A percentile compares a stretch with the other conserved stretches of the same genome.
Evolutionary conservation across 306 rosid genomes (phyloP).

Genomic region (Cucurbita moschata): DNA sequence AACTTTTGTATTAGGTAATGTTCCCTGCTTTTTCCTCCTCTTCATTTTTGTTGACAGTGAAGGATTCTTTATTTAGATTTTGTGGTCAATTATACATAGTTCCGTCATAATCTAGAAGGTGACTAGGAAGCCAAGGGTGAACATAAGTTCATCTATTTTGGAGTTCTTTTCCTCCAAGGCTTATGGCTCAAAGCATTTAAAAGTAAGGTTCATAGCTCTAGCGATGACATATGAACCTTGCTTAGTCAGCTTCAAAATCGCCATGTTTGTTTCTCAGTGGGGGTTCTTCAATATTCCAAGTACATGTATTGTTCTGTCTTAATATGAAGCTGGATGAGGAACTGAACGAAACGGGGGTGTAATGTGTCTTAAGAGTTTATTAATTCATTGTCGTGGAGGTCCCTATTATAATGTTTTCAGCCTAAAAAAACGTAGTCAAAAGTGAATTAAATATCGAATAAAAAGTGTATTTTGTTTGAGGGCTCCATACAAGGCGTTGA

Average conservation of each 20-base stretch:
- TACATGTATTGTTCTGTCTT: background rate
- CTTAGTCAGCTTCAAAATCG: background rate
- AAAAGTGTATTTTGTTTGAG: too few species aligned
- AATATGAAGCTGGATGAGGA: background rate
- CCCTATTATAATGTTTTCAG: too few species aligned
- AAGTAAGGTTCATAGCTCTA: background rate
- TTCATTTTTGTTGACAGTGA: background rate
- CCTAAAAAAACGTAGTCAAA: too few species aligned
- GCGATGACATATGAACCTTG: background rate
- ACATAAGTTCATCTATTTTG: background rate
- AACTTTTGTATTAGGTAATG: constrained; percentile 81
- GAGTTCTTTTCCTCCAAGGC: background rate
- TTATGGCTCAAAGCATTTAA: background rate
- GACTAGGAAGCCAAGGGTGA: background rate
- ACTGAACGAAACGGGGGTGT: background rate
- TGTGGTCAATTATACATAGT: background rate
- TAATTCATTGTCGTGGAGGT: background rate
- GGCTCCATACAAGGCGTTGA: too few species aligned
- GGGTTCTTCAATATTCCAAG: background rate
- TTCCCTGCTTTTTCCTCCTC: background rate
- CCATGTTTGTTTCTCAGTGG: background rate
- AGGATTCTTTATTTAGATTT: background rate
- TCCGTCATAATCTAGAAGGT: background rate
- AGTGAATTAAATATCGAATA: too few species aligned
- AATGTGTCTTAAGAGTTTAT: background rate